These are phyloP conservation scores for Leptomonas seymouri DNA, from an alignment of 208 protist genomes.

Conservation along the genomic window DNA sequence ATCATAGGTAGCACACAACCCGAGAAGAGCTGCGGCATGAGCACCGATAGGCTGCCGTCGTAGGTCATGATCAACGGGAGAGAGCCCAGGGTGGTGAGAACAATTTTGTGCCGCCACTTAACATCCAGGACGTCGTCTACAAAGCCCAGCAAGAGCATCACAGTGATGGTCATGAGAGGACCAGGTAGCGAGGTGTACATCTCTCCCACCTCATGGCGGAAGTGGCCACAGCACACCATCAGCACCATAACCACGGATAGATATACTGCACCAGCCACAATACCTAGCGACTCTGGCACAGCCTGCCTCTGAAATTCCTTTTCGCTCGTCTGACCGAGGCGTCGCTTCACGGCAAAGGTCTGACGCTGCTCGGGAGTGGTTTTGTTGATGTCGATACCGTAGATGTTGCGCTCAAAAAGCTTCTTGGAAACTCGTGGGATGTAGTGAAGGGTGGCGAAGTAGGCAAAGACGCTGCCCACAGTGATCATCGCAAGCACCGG, in stretches of 20 bases:
- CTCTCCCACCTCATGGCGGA: conserved; percentile 22
- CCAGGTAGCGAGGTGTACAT: conserved; percentile 67
- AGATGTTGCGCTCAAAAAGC: conserved; percentile 87
- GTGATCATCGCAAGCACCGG: conserved; percentile 54
- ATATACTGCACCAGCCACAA: conserved; percentile 76
- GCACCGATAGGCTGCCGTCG: conserved; percentile 85
- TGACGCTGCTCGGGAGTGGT: conserved; percentile 68
- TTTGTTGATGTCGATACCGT: conserved; percentile 97
- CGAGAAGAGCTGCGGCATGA: conserved; percentile 79
- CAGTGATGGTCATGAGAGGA: conserved; percentile 95
- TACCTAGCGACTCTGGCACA: conserved; percentile 82
- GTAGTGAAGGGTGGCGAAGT: conserved; percentile 61
- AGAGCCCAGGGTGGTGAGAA: conserved; percentile 96
- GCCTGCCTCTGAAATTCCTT: conserved; percentile 43
- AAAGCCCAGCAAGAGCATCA: conserved; percentile 99
- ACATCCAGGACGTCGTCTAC: conserved; percentile 99
- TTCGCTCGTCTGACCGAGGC: conserved; percentile 24
- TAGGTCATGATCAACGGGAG: conserved; percentile 95
- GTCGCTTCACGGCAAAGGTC: conserved; percentile 48
- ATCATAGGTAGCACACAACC: conserved; percentile 22
- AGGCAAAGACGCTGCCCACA: conserved; percentile 61
- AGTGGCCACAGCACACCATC: conserved; percentile 37
- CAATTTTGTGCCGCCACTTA: conserved; percentile 97
- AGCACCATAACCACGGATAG: conserved; percentile 67
- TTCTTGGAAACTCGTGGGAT: conserved; percentile 58